A percentile compares a stretch with the other conserved stretches of the same genome.
These are phyloP conservation scores for Raddia distichophylla DNA, from an alignment of 176 grass and related monocot genomes.

Conservation along the genomic window DNA sequence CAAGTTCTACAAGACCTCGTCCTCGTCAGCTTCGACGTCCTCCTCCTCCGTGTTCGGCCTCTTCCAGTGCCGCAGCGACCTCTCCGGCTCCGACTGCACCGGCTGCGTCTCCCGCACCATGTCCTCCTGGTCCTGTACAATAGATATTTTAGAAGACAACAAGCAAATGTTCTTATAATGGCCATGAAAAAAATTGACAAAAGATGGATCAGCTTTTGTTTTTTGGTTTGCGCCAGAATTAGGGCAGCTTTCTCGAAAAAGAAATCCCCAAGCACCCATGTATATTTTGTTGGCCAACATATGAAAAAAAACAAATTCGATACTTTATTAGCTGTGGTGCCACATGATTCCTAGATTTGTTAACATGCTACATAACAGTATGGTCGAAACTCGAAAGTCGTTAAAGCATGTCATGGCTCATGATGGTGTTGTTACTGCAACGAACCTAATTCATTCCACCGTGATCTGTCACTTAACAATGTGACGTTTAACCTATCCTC, in stretches of 20 bases:
- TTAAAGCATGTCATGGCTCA: background rate
- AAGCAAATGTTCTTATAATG: background rate
- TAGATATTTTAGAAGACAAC: background rate
- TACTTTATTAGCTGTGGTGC: background rate
- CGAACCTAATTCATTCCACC: slow-evolving; percentile 41
- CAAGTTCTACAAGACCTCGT: slow-evolving; percentile 91
- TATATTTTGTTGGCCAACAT: too few species aligned
- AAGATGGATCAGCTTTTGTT: background rate
- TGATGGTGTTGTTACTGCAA: background rate
- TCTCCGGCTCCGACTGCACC: slow-evolving; percentile 72
- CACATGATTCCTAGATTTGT: background rate
- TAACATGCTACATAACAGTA: background rate
- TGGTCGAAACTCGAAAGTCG: slow-evolving; percentile 2
- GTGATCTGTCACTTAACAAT: slow-evolving; percentile 13
- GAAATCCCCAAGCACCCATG: background rate
- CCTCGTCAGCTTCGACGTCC: slow-evolving; percentile 23
- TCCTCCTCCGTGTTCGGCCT: slow-evolving; percentile 69
- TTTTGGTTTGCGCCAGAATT: too few species aligned
- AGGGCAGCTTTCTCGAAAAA: background rate
- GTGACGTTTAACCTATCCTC: background rate
- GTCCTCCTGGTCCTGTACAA: slow-evolving; percentile 56
- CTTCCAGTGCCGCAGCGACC: slow-evolving; percentile 94
- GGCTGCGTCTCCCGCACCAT: slow-evolving; percentile 65
- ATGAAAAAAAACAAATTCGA: too few species aligned
- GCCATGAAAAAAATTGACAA: background rate